These are phyloP conservation scores for Vigna hirtella DNA, from an alignment of 306 rosid genomes.

Conservation along the genomic window DNA sequence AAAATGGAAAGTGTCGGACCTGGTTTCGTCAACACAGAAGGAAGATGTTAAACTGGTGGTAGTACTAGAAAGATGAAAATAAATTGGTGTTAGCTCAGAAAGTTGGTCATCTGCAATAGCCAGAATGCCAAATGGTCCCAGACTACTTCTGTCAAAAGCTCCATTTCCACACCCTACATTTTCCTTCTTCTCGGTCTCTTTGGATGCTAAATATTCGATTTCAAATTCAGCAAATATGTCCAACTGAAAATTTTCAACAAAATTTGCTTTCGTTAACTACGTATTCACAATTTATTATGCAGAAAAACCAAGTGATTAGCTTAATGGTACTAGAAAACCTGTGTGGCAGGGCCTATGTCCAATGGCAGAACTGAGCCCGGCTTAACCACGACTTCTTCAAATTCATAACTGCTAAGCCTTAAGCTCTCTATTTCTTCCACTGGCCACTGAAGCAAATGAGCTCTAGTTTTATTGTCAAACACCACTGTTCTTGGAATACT, in stretches of 20 bases:
- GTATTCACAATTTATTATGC: not conserved
- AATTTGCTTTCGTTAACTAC: too few relatives aligned
- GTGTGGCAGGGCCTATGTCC: slow-evolving; percentile 70
- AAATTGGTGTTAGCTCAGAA: slow-evolving; percentile 78
- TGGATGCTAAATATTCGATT: slow-evolving; percentile 45
- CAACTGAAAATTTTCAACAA: slow-evolving; percentile 52
- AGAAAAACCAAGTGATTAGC: slow-evolving; percentile 14
- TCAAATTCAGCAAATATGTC: slow-evolving; percentile 84
- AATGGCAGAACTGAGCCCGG: slow-evolving; percentile 74
- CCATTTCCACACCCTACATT: slow-evolving; percentile 69
- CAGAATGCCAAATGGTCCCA: slow-evolving; percentile 85
- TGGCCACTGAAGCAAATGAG: slow-evolving; percentile 80
- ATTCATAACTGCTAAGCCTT: slow-evolving; percentile 58
- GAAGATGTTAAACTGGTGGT: slow-evolving; percentile 47
- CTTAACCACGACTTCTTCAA: slow-evolving; percentile 56
- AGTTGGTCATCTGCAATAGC: slow-evolving; percentile 78
- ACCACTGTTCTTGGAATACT: slow-evolving; percentile 80
- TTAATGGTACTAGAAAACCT: slow-evolving; percentile 52
- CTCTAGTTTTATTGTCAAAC: slow-evolving; percentile 68
- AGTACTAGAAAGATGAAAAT: slow-evolving; percentile 56
- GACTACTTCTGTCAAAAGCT: slow-evolving; percentile 60
- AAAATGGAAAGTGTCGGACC: slow-evolving; percentile 52
- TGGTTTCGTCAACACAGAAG: slow-evolving; percentile 77
- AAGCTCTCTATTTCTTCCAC: slow-evolving; percentile 82
- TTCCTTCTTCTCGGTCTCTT: slow-evolving; percentile 29